Conservation (phyloP, 345 rosid genomes). For the Gossypium stocksii region DNA sequence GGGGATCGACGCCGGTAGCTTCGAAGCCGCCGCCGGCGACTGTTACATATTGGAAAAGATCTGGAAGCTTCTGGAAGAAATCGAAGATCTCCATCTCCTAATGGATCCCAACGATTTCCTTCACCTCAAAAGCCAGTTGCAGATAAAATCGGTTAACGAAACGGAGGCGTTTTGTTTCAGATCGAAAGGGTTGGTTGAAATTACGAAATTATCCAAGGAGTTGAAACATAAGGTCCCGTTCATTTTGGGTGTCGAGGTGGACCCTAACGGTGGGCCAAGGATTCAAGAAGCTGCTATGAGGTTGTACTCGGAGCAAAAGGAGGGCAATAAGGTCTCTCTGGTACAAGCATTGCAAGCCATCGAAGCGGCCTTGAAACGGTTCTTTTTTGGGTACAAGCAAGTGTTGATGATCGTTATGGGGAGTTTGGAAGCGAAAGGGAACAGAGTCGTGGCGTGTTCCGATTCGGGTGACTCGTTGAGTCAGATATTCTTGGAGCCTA, state of each 20-base stretch:
- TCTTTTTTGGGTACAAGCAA: slow-evolving; percentile 74
- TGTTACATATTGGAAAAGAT: slow-evolving; percentile 61
- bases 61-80: slow-evolving; percentile 72
- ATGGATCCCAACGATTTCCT: slow-evolving; percentile 91
- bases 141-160: slow-evolving; percentile 37
- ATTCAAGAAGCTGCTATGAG: slow-evolving; percentile 91
- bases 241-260: slow-evolving; percentile 75
- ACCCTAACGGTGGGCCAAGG: slow-evolving; percentile 90
- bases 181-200: slow-evolving; percentile 62
- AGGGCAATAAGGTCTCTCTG: slow-evolving; percentile 49
- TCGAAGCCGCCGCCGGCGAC: slow-evolving; percentile 47
- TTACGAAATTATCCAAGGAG: slow-evolving; percentile 55
- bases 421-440: slow-evolving; percentile 70
- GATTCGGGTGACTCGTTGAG: slow-evolving; percentile 62
- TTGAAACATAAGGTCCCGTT: slow-evolving; percentile 69
- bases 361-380: slow-evolving; percentile 71
- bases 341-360: slow-evolving; percentile 75
- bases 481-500: slow-evolving; percentile 77
- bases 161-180: slow-evolving; percentile 74
- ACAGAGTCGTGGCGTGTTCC: slow-evolving; percentile 32
- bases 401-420: slow-evolving; percentile 75
- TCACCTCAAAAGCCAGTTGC: slow-evolving; percentile 56
- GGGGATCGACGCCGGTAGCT: slow-evolving; percentile 38
- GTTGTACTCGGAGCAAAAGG: slow-evolving; percentile 52
- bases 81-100: slow-evolving; percentile 64